Percentiles rank a stretch among this genome's conserved stretches.
These are phyloP conservation scores for Chrysoporthe puriensis DNA, from an alignment of 2,329 filamentous ascomycete genomes.

Conservation along the genomic window DNA sequence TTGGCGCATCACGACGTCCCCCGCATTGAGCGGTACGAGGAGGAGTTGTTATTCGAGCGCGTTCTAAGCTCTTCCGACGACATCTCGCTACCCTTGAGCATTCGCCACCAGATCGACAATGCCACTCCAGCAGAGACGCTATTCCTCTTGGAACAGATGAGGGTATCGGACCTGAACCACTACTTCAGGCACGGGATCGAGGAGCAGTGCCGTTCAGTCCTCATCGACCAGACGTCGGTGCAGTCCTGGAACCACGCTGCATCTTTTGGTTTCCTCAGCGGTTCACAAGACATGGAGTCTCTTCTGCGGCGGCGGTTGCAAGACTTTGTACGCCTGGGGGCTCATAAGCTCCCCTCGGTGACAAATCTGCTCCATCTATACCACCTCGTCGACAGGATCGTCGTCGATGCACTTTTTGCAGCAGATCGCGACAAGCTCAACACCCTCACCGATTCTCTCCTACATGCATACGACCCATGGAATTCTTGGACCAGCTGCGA, in stretches of 20 bases:
- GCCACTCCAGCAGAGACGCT: constrained; percentile 39
- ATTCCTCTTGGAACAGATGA: constrained; percentile 39
- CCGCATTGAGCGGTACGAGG: constrained; percentile 39
- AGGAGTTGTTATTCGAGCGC: constrained; percentile 37
- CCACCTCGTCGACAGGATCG: constrained; percentile 33
- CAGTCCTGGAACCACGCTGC: constrained; percentile 35
- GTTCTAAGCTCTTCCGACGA: constrained; percentile 16
- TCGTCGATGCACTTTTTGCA: constrained; percentile 37
- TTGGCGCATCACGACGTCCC: constrained; percentile 42
- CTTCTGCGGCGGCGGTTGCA: constrained; percentile 36
- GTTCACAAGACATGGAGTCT: constrained; percentile 34
- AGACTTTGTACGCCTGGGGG: constrained; percentile 34
- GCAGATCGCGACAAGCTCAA: constrained; percentile 40
- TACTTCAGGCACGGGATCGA: constrained; percentile 35
- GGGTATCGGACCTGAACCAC: constrained; percentile 33
- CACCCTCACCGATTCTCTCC: constrained; percentile 42
- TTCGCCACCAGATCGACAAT: constrained; percentile 34
- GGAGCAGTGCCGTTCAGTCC: constrained; percentile 33
- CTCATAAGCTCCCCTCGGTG: constrained; percentile 31
- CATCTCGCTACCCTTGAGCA: constrained; percentile 35
- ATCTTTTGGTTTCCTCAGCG: constrained; percentile 35
- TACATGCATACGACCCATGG: constrained; percentile 37
- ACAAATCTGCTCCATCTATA: constrained; percentile 34
- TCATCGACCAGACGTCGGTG: constrained; percentile 36
- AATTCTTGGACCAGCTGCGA: constrained; percentile 31